Evolutionary conservation across 164 flowering plant species (phyloP), one percentile per base, ranked within the genome.

Genomic region (Aristolochia contorta): DNA sequence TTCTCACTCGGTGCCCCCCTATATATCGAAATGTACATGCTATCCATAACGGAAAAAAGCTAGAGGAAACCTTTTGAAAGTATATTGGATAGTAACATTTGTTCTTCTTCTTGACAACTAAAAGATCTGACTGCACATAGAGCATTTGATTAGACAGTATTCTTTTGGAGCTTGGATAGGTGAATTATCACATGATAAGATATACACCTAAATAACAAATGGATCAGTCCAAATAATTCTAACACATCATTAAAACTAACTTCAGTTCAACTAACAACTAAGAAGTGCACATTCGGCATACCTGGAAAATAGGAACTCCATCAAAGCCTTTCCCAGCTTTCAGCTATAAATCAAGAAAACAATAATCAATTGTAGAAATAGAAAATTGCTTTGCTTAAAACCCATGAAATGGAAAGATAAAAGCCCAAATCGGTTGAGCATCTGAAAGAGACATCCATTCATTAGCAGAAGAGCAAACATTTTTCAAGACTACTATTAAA

Each of bases 261-360:
- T 21, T 21, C 16, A 16, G 16, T 14, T 15, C 21, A 55, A 54
- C 25, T 0, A 48, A 47, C 20, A 2, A 22, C 18, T 16, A 58
- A 53, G 10, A 20, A 59, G n/a, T 47, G 16, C 21, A 33, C 14
- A 23, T 12, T 23, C 18, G 56, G 41, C 69, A 70, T 77, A 89
- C 96, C 96, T 92, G 94, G 63, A 90, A 93, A 67, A 93, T 84
- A 50, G 98, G 98, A 68, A 93, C 98, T 71, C 98, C 98, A 72
- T 90, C 96, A 82, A 93, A 93, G 32, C 92, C 91, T 61, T 57
- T 74, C 32, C 86, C 67, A 64, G 86, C 74, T 80, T 86, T 90
- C 61, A 92, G 71, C 98, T 92, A 69, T 25, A 53, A 78, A 61
- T 33, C 58, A 63, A 5, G 61, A 67, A 67, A 65, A 22, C 56